Evolutionary conservation across 1,284 basidiomycete genomes (phyloP).

Genomic region (Heterobasidion occidentale): DNA sequence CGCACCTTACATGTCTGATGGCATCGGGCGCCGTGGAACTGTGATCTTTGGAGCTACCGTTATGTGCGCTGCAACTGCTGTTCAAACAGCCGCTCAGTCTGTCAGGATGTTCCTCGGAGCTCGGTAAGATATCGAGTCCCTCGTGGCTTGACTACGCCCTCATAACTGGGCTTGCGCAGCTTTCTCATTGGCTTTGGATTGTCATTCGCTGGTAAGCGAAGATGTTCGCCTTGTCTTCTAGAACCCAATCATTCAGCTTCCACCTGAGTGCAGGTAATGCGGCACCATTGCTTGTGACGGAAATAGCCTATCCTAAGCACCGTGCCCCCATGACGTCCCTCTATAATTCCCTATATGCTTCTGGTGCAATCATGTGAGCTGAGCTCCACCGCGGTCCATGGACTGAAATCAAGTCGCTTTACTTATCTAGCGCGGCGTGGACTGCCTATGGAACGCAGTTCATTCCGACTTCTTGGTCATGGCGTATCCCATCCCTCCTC

Average conservation of each 20-base stretch:
- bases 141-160: not conserved
- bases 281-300: constrained; percentile 69
- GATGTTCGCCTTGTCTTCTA: not conserved
- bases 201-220: constrained; percentile 41
- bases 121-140: constrained; percentile 30
- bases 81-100: constrained; percentile 66
- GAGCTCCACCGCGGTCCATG: not conserved
- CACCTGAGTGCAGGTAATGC: constrained; percentile 36
- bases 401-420: not conserved
- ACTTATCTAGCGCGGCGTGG: constrained; percentile 54
- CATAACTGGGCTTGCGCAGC: constrained; percentile 18
- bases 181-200: constrained; percentile 78
- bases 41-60: constrained; percentile 56
- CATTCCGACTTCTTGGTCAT: constrained; percentile 59
- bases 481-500: constrained; percentile 66
- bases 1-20: constrained; percentile 66
- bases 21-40: constrained; percentile 52
- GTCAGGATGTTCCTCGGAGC: constrained; percentile 79
- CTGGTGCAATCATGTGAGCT: constrained; percentile 60
- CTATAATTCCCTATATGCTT: constrained; percentile 79
- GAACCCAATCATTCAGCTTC: not conserved
- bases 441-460: constrained; percentile 66
- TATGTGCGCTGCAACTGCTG: constrained; percentile 56
- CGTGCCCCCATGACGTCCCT: constrained; percentile 64
- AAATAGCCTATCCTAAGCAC: constrained; percentile 71